Conservation (phyloP, 331 rosid genomes). For the Prunus yedoensis region DNA sequence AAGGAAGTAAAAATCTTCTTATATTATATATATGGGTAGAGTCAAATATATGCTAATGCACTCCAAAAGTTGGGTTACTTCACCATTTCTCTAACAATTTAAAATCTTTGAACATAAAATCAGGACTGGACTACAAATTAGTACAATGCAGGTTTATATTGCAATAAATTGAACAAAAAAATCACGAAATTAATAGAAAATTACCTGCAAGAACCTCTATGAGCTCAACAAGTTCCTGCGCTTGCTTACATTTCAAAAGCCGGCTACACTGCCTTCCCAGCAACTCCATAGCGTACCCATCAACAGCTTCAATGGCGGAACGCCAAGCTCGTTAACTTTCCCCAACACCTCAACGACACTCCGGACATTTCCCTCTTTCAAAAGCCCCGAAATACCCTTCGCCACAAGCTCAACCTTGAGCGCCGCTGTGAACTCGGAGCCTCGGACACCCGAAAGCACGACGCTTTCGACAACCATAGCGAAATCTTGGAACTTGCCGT, state of each 20-base stretch:
- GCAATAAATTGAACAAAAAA: background rate
- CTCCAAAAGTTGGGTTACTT: background rate
- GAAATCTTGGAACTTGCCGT: slow-evolving; percentile 46
- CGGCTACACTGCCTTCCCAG: slow-evolving; percentile 46
- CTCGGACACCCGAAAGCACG: slow-evolving; percentile 42
- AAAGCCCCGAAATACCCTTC: slow-evolving; percentile 39
- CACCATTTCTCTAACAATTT: background rate
- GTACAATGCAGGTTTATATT: background rate
- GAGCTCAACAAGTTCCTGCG: slow-evolving; percentile 67
- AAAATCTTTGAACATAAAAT: background rate
- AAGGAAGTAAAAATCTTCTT: background rate
- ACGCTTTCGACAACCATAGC: slow-evolving; percentile 44
- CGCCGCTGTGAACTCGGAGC: slow-evolving; percentile 39
- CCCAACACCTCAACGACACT: slow-evolving; percentile 42
- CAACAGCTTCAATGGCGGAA: slow-evolving; percentile 45
- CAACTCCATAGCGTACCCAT: slow-evolving; percentile 40
- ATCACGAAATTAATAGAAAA: background rate
- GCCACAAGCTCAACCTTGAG: slow-evolving; percentile 47
- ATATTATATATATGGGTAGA: background rate
- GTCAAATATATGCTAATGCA: background rate
- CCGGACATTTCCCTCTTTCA: slow-evolving; percentile 45
- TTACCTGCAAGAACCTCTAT: slow-evolving; percentile 84
- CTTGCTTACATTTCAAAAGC: slow-evolving; percentile 38
- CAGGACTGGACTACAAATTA: background rate
- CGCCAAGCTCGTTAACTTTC: slow-evolving; percentile 41